Percentiles rank a stretch among this genome's conserved stretches.
Conservation (phyloP, 1,139 yeast species). For the Geotrichum australiense region DNA sequence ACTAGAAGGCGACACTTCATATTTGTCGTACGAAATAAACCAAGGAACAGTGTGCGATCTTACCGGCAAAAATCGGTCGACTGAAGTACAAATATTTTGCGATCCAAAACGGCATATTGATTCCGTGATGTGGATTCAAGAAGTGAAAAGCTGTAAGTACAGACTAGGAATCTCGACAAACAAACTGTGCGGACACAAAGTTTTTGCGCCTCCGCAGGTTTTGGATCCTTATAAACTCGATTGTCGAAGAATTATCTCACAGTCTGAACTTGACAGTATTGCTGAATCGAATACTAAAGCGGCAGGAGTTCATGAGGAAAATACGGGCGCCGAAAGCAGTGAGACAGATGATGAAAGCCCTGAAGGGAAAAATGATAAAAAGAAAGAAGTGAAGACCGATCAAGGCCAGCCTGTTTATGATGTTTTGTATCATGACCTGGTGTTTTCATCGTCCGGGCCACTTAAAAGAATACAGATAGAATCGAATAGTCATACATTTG, state of each 20-base stretch:
- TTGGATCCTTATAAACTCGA: slow-evolving; percentile 39
- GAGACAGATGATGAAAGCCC: background rate
- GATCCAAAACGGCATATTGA: slow-evolving; percentile 37
- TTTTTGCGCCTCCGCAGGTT: slow-evolving; percentile 41
- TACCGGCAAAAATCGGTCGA: slow-evolving; percentile 53
- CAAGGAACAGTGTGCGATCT: slow-evolving; percentile 70
- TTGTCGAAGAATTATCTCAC: slow-evolving; percentile 36
- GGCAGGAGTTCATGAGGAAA: background rate
- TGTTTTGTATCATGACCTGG: slow-evolving; percentile 11
- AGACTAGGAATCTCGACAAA: slow-evolving; percentile 54
- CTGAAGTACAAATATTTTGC: slow-evolving; percentile 65
- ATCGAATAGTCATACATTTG: background rate
- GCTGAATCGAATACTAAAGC: background rate
- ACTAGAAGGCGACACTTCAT: slow-evolving; percentile 16
- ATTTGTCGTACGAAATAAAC: slow-evolving; percentile 40
- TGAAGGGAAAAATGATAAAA: slow-evolving; percentile 1
- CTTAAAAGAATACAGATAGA: slow-evolving; percentile 4
- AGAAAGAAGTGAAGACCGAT: background rate
- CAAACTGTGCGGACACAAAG: slow-evolving; percentile 47
- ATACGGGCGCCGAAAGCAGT: background rate
- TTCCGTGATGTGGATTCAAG: slow-evolving; percentile 45
- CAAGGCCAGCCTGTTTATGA: background rate
- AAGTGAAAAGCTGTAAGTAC: slow-evolving; percentile 68
- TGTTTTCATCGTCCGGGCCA: slow-evolving; percentile 7
- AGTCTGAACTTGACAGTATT: slow-evolving; percentile 4